phyloP scores from a whole-genome alignment of 2,329 filamentous ascomycete species.

The Aspergillus sp. region DNA sequence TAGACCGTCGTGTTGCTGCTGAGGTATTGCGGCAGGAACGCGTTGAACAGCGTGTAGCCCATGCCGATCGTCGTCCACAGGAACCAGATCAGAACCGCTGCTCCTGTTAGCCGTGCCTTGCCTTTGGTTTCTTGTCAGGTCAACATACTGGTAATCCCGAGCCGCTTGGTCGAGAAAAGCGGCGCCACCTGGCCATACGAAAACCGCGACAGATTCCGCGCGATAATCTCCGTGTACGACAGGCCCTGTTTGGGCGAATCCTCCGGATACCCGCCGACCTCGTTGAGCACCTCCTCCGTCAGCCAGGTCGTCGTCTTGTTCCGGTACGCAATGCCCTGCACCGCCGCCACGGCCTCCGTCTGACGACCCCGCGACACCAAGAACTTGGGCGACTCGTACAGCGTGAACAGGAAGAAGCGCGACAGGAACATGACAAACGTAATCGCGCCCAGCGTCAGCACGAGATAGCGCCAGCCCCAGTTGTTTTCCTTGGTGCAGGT shows the following conservation, averaged over 20 bases:
- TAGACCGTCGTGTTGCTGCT: slow-evolving; percentile 45
- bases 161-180: slow-evolving; percentile 45
- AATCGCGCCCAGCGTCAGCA: slow-evolving; percentile 58
- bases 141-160: slow-evolving; percentile 39
- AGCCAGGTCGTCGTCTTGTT: slow-evolving; percentile 65
- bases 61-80: slow-evolving; percentile 77
- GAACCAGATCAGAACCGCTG: slow-evolving; percentile 57
- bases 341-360: slow-evolving; percentile 66
- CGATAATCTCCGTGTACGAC: slow-evolving; percentile 42
- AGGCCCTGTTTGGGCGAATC: slow-evolving; percentile 34
- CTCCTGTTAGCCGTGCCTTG: slow-evolving; percentile 36
- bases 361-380: slow-evolving; percentile 67
- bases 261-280: slow-evolving; percentile 42
- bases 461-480: slow-evolving; percentile 64
- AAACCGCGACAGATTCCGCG: slow-evolving; percentile 55
- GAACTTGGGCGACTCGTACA: slow-evolving; percentile 81
- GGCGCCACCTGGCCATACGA: slow-evolving; percentile 58
- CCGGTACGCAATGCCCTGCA: slow-evolving; percentile 66
- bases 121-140: slow-evolving; percentile 37
- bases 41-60: slow-evolving; percentile 82
- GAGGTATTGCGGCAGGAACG: slow-evolving; percentile 79
- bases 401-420: slow-evolving; percentile 68
- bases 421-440: slow-evolving; percentile 67
- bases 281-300: slow-evolving; percentile 58
- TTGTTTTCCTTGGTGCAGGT: slow-evolving; percentile 45